Percentiles rank a stretch among this genome's conserved stretches.
Evolutionary conservation across 257 asterid species (phyloP).

Genomic region (Solanum okadae): DNA sequence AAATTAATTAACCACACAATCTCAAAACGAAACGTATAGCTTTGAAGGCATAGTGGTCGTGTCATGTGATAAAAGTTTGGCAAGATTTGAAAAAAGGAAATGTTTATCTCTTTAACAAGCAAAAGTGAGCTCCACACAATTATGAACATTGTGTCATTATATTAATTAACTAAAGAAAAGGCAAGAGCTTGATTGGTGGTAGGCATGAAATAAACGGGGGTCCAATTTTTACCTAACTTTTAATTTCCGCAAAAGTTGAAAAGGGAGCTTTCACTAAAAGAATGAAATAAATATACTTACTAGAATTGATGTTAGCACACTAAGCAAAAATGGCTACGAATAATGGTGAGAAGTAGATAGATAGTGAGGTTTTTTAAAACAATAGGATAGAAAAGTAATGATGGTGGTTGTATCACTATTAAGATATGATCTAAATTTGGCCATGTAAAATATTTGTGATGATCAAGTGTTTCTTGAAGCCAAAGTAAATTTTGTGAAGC

Average conservation of each 20-base stretch:
- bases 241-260: not conserved
- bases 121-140: not conserved
- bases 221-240: not conserved
- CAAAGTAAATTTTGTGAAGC: not conserved
- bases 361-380: not conserved
- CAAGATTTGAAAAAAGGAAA: not conserved
- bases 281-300: not conserved
- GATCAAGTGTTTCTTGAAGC: not conserved
- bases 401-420: not conserved
- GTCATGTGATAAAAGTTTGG: not conserved
- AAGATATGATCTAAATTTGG: not conserved
- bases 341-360: not conserved
- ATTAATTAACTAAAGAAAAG: not conserved
- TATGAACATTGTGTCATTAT: not conserved
- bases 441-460: not conserved
- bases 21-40: not conserved
- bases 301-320: not conserved
- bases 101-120: not conserved
- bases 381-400: not conserved
- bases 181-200: not conserved
- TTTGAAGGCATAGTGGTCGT: not conserved
- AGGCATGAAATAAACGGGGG: not conserved
- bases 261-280: not conserved
- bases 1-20: not conserved
- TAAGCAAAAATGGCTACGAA: not conserved